phyloP scores from a whole-genome alignment of 1,139 yeast genomes.

The Pichia sp. region DNA sequence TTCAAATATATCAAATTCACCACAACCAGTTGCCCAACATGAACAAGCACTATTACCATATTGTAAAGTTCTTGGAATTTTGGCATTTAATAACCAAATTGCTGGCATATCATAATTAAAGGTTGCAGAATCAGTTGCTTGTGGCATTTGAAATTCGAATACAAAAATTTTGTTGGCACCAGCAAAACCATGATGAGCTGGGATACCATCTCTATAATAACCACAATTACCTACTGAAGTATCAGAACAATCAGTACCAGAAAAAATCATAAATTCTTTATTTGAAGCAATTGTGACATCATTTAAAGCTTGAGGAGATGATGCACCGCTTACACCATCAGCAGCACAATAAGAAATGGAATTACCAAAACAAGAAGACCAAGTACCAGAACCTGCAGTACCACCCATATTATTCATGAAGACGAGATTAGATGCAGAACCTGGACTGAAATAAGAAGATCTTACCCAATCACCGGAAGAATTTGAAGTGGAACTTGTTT shows the following conservation, averaged over 20 bases:
- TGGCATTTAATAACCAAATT: slow-evolving; percentile 89
- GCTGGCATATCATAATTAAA: slow-evolving; percentile 83
- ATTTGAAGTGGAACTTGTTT: slow-evolving; percentile 27
- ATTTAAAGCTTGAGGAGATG: slow-evolving; percentile 52
- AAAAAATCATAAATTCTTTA: slow-evolving; percentile 71
- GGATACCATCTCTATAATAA: slow-evolving; percentile 75
- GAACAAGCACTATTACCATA: slow-evolving; percentile 77
- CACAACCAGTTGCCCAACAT: slow-evolving; percentile 96
- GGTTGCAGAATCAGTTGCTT: slow-evolving; percentile 45
- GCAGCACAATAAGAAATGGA: slow-evolving; percentile 75
- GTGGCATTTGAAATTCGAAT: slow-evolving; percentile 89
- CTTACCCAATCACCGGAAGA: slow-evolving; percentile 65
- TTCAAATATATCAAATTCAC: slow-evolving; percentile 92
- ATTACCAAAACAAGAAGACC: slow-evolving; percentile 81
- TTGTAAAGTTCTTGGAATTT: slow-evolving; percentile 90
- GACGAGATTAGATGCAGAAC: slow-evolving; percentile 60
- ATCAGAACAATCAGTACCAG: slow-evolving; percentile 55
- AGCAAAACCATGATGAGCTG: slow-evolving; percentile 89
- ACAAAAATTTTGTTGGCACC: slow-evolving; percentile 76
- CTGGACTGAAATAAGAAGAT: slow-evolving; percentile 65
- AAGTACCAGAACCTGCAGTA: slow-evolving; percentile 73
- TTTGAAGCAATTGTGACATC: slow-evolving; percentile 64
- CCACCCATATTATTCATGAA: slow-evolving; percentile 83
- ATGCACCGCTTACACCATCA: slow-evolving; percentile 66
- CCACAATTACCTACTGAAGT: slow-evolving; percentile 66